Evolutionary conservation across 2,329 filamentous ascomycete genomes (phyloP), one percentile per base, ranked within the genome.

Genomic region (Coniella lustricola): DNA sequence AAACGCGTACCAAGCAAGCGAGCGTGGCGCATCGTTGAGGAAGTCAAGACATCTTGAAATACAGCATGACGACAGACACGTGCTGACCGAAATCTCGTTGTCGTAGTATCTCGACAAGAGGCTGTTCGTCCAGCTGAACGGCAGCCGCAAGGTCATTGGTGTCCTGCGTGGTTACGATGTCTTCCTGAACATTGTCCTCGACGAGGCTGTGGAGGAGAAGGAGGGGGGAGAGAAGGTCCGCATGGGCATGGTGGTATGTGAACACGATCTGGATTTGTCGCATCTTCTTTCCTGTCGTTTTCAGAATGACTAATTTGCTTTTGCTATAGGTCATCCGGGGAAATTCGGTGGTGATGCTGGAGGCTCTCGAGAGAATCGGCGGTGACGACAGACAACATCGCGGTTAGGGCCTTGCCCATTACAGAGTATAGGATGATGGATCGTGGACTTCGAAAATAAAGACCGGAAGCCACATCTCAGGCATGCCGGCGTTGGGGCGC

Each of bases 31-130:
- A n/a, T n/a, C n/a, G n/a, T n/a, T n/a, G n/a, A n/a, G n/a, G n/a
- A n/a, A n/a, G n/a, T n/a, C n/a, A n/a, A n/a, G n/a, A n/a, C n/a
- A n/a, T n/a, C n/a, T n/a, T n/a, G n/a, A n/a, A n/a, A n/a, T n/a
- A n/a, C n/a, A n/a, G n/a, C n/a, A 29, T 29, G 25, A 17, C 17
- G 3, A 12, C 16, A 17, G 14, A 7, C n/a, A n/a, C n/a, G 21
- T 21, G 17, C 17, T 7, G 44, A 35, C 50, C 54, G 29, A 55
- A 17, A 14, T 50, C 53, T 50, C 18, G 14, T 18, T 44, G 43
- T 61, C n/a, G 35, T 20, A 98, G 93, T 98, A 98, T 71, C 90
- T 98, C 71, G 93, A 98, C 77, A 98, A 98, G 82, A 82, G 91
- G 71, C 81, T 98, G 64, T 95, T 96, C 69, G 90, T 97, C 58